Evolutionary conservation across 2,329 filamentous ascomycete genomes (phyloP).

Genomic region (Cytospora piceae): DNA sequence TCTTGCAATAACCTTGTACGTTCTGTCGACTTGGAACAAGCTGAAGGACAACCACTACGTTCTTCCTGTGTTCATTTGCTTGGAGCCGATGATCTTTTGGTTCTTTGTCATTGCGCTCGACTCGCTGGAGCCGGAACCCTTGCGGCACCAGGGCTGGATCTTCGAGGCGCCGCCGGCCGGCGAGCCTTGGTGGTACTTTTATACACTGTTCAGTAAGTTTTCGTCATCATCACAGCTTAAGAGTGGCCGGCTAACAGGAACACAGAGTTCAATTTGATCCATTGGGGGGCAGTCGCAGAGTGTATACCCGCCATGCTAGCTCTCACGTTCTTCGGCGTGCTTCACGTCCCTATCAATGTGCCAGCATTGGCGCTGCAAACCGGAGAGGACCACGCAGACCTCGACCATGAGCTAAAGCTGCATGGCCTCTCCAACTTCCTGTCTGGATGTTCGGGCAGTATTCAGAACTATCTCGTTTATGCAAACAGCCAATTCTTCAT

Average conservation of each 20-base stretch:
- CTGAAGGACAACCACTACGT: conserved; percentile 80
- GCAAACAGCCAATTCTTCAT: conserved; percentile 98
- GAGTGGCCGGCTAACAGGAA: conserved; percentile 31
- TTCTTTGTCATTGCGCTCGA: conserved; percentile 73
- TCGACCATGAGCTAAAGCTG: conserved; percentile 88
- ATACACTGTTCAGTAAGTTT: conserved; percentile 83
- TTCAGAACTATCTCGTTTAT: conserved; percentile 96
- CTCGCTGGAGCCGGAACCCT: conserved; percentile 64
- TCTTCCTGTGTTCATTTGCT: conserved; percentile 82
- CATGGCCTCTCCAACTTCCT: conserved; percentile 93
- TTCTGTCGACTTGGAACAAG: conserved; percentile 49
- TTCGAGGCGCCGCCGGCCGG: conserved; percentile 83
- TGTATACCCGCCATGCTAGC: conserved; percentile 95
- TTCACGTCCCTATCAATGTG: conserved; percentile 98
- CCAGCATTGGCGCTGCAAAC: conserved; percentile 88
- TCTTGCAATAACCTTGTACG: conserved; percentile 75
- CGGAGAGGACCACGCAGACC: conserved; percentile 87
- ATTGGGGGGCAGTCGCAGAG: conserved; percentile 81
- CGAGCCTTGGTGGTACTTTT: conserved; percentile 97
- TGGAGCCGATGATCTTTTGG: conserved; percentile 77
- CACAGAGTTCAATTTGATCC: conserved; percentile 76
- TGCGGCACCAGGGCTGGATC: conserved; percentile 83
- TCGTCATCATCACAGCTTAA: background rate
- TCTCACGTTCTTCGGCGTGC: conserved; percentile 93
- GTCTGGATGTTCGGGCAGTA: conserved; percentile 84